phyloP scores from a whole-genome alignment of 192 early-diverging fungal species.

The Coemansia sp. region DNA sequence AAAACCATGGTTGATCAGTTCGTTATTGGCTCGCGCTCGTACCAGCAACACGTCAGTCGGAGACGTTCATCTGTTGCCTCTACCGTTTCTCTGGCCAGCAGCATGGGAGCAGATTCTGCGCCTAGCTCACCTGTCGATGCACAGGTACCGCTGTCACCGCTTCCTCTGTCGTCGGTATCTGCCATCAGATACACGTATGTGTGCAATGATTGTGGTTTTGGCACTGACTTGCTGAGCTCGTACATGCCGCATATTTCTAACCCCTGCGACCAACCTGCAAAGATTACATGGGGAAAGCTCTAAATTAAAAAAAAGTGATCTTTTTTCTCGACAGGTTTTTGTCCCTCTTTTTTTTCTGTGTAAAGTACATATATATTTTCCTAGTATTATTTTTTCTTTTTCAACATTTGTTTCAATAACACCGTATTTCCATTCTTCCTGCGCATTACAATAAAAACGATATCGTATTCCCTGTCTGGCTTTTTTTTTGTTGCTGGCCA shows the following conservation, averaged over 20 bases:
- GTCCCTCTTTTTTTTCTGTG: not conserved
- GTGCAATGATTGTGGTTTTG: constrained; percentile 49
- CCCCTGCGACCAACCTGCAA: constrained; percentile 39
- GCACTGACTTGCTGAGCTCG: constrained; percentile 43
- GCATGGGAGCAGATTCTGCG: constrained; percentile 1
- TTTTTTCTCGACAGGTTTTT: not conserved
- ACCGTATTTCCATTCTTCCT: too few relatives aligned
- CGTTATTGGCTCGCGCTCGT: constrained; percentile 26
- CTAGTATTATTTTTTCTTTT: not conserved
- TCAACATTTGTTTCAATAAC: too few relatives aligned
- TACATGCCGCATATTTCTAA: constrained; percentile 51
- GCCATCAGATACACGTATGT: constrained; percentile 40
- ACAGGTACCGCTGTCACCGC: not conserved
- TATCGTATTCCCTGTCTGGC: too few relatives aligned
- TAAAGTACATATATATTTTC: not conserved
- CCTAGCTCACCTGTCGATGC: constrained; percentile 23
- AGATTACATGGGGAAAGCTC: constrained; percentile 34
- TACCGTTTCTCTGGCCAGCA: constrained; percentile 1
- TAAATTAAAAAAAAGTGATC: not conserved
- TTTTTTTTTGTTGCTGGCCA: too few relatives aligned
- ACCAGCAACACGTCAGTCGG: constrained; percentile 43
- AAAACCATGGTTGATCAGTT: constrained; percentile 15
- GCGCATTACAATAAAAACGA: too few relatives aligned
- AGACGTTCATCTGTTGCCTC: constrained; percentile 39
- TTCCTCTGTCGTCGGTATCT: constrained; percentile 3